Base-by-base conservation (phyloP, 225 moss, liverwort and hornwort genomes). In the Sphagnum tenellum region DNA sequence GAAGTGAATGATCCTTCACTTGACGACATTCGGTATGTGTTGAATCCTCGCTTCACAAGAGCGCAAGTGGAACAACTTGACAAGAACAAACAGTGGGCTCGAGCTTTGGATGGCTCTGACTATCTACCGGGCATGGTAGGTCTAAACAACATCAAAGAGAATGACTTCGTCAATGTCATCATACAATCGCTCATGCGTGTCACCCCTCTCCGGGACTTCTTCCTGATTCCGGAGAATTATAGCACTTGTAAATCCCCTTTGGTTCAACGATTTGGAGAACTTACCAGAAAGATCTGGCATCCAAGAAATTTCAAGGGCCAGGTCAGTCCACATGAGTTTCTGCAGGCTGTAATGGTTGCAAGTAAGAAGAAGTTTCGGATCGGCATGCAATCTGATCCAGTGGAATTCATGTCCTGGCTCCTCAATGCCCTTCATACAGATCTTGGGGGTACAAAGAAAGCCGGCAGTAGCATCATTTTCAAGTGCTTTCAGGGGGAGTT, bases 101-200 rank as follows among this genome's bases (percentile, higher is more conserved):
- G 96, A 72, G 92, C 96, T 48, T 71, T 96, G 65, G 96, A 92
- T 69, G 92, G 96, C 57, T 88, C 96, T 49, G 96, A 96, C 55
- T 96, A 96, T 71, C 80, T 96, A 47, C 96, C 96, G 47, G 96
- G 96, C 70, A 96, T 96, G 96, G 96, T 96, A 62, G 86, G 86
- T 50, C 82, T 96, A 58, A 96, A 96, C 67, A 96, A 96, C 71
- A 96, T 96, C 64, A 96, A 96, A 70, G 85, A 90, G 70, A 96
- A 88, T 29, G 96, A 96, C 73, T 96, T 96, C 63, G 92, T 96
- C 45, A 92, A 96, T 75, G 88, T 89, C 54, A 90, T 86, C 9
- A 96, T 96, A 48, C 96, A 96, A 61, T 92, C 96, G 8, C 74
- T 96, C 9, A 96, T 96, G 96, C 84, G 96, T 44, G 96, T 96